Conservation (phyloP, 176 grass and related monocot species). For the Tillandsia leiboldiana region DNA sequence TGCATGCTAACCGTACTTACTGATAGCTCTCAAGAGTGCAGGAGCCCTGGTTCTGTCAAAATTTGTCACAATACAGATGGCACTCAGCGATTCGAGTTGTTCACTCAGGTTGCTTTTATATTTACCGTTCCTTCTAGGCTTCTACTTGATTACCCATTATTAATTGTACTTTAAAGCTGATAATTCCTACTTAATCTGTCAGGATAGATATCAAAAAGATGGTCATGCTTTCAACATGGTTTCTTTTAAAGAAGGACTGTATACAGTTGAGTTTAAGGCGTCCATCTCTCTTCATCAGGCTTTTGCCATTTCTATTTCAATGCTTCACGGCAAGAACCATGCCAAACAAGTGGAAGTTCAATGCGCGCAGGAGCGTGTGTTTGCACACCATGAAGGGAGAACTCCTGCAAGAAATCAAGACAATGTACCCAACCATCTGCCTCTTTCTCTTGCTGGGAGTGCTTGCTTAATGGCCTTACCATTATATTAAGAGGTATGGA, state of each 20-base stretch:
- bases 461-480: constrained; percentile 47
- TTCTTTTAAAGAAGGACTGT: constrained; percentile 69
- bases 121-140: constrained; percentile 1
- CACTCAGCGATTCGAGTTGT: constrained; percentile 51
- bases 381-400: constrained; percentile 34
- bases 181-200: constrained; percentile 11
- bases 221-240: constrained; percentile 55
- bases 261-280: constrained; percentile 61
- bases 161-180: background rate
- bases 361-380: constrained; percentile 21
- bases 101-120: constrained; percentile 45
- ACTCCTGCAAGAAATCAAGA: constrained; percentile 21
- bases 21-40: constrained; percentile 20
- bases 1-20: constrained; percentile 59
- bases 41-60: constrained; percentile 12
- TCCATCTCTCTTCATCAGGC: constrained; percentile 64
- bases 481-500: constrained; percentile 13
- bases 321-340: constrained; percentile 45
- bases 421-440: constrained; percentile 59
- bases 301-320: constrained; percentile 75
- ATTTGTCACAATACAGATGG: constrained; percentile 26
- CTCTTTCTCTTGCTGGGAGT: constrained; percentile 76
- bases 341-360: constrained; percentile 24
- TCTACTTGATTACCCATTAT: constrained; percentile 6
- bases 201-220: constrained; percentile 45